Evolutionary conservation across 2,329 filamentous ascomycete genomes (phyloP), one percentile per base, ranked within the genome.

Genomic region (Aspergillus arachidicola): DNA sequence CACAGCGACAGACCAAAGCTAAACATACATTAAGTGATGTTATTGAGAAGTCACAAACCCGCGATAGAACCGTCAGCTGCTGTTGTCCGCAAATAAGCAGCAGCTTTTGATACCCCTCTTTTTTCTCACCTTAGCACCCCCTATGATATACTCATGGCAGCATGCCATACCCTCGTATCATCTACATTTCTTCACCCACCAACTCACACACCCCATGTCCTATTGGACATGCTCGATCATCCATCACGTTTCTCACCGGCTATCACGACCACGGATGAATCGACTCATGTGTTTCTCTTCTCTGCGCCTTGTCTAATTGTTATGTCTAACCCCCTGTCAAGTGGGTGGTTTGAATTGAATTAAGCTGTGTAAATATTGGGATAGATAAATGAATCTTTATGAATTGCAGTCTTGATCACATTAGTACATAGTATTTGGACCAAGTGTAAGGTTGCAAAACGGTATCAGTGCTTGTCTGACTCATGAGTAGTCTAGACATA

Each of bases 81-180:
- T 62, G 60, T 48, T 62, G 48, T 43, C 34, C 10, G n/a, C 48
- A 26, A 38, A 53, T 48, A 38, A 62, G 60, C 60, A 53, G 48
- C 60, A 54, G 68, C 71, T 71, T 69, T 74, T 74, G 72, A 74
- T 74, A 74, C 72, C 72, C 72, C 66, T 66, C 41, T 61, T 58
- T 60, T 53, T 63, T 50, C 55, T 48, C 45, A 54, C 34, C 28
- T 19, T 53, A 46, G 38, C 45, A n/a, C 7, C 21, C 26, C 21
- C 14, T n/a, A 26, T 38, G 51, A 36, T 55, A 55, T 38, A 14
- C 30, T 21, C 21, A n/a, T 51, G 28, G 28, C 48, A 51, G 48
- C 32, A 12, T 30, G 46, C 26, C 46, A 30, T 50, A 10, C 16
- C 26, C 19, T 12, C 19, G 2, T 51, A 32, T 51, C 48, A 51